Conservation (phyloP, 805 yeast species). For the Cyberlindnera americana region DNA sequence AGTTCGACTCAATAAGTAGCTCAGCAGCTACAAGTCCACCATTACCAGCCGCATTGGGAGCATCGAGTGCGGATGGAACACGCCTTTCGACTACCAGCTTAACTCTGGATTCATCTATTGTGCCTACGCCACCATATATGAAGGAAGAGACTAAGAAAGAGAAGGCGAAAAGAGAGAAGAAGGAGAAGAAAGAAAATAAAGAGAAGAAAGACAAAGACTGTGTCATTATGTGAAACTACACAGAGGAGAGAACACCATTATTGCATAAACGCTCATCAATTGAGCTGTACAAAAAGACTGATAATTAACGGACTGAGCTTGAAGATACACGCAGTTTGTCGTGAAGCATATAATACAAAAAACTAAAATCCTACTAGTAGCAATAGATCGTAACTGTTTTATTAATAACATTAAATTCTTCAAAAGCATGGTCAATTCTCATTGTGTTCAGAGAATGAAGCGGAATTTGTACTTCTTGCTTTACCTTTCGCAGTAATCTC, state of each 20-base stretch:
- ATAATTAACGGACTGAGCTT: too few relatives aligned
- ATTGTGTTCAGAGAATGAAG: too few relatives aligned
- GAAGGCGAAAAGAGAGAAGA: slow-evolving; percentile 11
- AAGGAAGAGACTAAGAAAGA: slow-evolving; percentile 8
- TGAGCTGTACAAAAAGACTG: too few relatives aligned
- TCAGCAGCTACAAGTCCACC: background rate
- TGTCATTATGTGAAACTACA: slow-evolving; percentile 21
- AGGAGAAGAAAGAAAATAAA: slow-evolving; percentile 12
- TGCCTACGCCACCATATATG: background rate
- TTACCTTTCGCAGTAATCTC: background rate
- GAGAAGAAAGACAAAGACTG: slow-evolving; percentile 21
- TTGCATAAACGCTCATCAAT: too few relatives aligned
- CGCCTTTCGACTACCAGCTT: slow-evolving; percentile 4
- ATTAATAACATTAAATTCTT: too few relatives aligned
- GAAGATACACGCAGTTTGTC: too few relatives aligned
- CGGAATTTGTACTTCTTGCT: slow-evolving; percentile 1
- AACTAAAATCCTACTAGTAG: too few relatives aligned
- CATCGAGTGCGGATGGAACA: background rate
- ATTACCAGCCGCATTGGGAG: background rate
- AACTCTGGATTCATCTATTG: slow-evolving; percentile 1
- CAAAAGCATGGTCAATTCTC: too few relatives aligned
- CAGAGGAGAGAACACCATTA: background rate
- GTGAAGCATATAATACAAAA: too few relatives aligned
- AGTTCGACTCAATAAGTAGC: slow-evolving; percentile 2
- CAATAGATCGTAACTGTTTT: too few relatives aligned